Conservation (phyloP, 805 yeast genomes). For the Hanseniaspora guilliermondii region DNA sequence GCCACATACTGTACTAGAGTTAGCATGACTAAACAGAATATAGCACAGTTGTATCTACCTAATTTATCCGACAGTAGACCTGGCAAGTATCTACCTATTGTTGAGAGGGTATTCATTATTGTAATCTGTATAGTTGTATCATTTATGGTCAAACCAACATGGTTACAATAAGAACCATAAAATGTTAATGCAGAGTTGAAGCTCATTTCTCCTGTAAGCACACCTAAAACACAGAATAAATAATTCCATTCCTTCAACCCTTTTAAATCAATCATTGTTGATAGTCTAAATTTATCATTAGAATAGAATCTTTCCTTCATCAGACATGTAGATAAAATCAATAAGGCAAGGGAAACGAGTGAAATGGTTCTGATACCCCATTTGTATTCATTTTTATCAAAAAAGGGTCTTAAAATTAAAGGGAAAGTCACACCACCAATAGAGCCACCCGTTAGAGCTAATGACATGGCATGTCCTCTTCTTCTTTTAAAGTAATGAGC, state of each 20-base stretch:
- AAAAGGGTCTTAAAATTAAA: conserved; percentile 35
- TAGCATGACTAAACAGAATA: conserved; percentile 23
- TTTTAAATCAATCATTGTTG: conserved; percentile 25
- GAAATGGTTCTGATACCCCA: conserved; percentile 47
- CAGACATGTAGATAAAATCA: conserved; percentile 26
- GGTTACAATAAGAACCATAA: conserved; percentile 38
- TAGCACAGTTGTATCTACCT: conserved; percentile 41
- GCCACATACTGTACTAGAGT: conserved; percentile 25
- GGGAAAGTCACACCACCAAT: conserved; percentile 47
- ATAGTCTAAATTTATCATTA: conserved; percentile 24
- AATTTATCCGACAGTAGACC: conserved; percentile 30
- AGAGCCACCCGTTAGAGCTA: conserved; percentile 41
- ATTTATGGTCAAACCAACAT: conserved; percentile 32
- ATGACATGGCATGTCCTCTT: conserved; percentile 43
- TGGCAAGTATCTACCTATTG: conserved; percentile 29
- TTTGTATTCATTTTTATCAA: conserved; percentile 30
- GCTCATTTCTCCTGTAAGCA: conserved; percentile 37
- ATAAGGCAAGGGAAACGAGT: conserved; percentile 31
- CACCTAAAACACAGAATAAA: conserved; percentile 32
- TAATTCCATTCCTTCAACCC: conserved; percentile 36
- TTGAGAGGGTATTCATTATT: conserved; percentile 28
- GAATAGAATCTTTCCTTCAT: conserved; percentile 33
- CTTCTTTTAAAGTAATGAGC: conserved; percentile 51
- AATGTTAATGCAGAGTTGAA: conserved; percentile 37
- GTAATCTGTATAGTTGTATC: conserved; percentile 37